Base-by-base conservation (phyloP, 2,329 filamentous ascomycete species). In the Clonostachys rosea region DNA sequence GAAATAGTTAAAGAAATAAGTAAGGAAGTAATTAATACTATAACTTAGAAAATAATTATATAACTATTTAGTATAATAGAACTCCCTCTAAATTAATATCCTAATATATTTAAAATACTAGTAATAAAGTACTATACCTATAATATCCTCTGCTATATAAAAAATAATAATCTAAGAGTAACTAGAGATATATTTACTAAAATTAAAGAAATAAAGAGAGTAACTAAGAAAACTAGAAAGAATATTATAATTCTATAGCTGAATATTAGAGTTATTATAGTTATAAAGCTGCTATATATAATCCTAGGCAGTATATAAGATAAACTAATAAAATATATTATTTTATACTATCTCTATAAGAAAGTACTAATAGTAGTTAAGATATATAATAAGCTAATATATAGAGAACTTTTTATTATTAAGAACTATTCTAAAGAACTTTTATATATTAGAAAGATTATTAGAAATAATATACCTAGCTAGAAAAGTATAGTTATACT, bases 1-100 rank as follows among this genome's bases (percentile, higher is more conserved):
- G n/a, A n/a, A n/a, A 16, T 16, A 16, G 16, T 16, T 16, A 36
- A 3, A 36, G 11, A 36, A 36, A 36, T 40, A 30, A n/a, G 36
- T 34, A 36, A 36, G 35, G 40, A 36, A 44, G 34, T 44, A 35
- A 41, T 44, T 37, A 48, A 48, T 8, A 11, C 10, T 36, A 36
- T n/a, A 11, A 11, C 3, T 11, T 11, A 36, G 35, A n/a, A 39
- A 18, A 36, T 36, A 11, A 3, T 24, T n/a, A 39, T 37, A 16
- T 40, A n/a, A 41, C 44, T 37, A 34, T 39, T 44, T 24, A 37
- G 18, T 16, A 16, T 16, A 16, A 16, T 16, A 16, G 16, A 16
- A 16, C 16, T 16, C 16, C 16, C 2, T 16, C 16, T 16, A 16
- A 16, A 2, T 16, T 16, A 16, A 16, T 16, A 16, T 16, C 16